phyloP scores from a whole-genome alignment of 2,329 filamentous ascomycete genomes.

The Claviceps monticola region DNA sequence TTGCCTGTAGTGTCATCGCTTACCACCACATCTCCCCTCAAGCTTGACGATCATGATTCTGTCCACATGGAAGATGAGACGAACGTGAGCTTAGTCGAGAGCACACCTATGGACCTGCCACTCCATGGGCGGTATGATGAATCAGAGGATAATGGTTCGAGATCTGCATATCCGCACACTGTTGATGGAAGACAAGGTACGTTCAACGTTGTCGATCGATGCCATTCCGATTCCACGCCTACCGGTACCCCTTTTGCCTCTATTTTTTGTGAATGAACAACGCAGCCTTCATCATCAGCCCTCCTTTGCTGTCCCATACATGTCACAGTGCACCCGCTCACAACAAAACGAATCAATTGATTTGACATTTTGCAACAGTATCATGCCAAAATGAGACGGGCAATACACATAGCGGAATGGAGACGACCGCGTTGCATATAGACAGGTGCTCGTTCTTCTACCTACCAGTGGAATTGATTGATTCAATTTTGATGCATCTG shows the following conservation, averaged over 20 bases:
- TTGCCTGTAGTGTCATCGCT: background rate
- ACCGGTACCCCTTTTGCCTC: no score
- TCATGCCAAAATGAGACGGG: background rate
- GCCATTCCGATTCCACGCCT: no score
- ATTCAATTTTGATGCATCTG: constrained; percentile 56
- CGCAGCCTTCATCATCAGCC: background rate
- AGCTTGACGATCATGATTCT: no score
- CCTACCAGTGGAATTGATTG: constrained; percentile 63
- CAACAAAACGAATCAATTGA: background rate
- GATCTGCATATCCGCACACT: background rate
- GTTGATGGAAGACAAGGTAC: background rate
- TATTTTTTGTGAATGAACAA: no score
- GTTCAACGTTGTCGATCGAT: background rate
- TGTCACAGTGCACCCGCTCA: background rate
- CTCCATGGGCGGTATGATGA: no score
- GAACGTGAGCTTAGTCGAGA: no score
- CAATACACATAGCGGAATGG: background rate
- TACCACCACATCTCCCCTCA: no score
- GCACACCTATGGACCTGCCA: no score
- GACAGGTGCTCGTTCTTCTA: constrained; percentile 26
- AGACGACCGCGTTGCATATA: background rate
- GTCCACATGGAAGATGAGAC: no score
- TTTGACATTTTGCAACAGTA: background rate
- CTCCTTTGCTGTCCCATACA: background rate
- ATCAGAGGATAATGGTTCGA: background rate